Evolutionary conservation across 768 basidiomycete species (phyloP).

Genomic region (Suillus fuscotomentosus): DNA sequence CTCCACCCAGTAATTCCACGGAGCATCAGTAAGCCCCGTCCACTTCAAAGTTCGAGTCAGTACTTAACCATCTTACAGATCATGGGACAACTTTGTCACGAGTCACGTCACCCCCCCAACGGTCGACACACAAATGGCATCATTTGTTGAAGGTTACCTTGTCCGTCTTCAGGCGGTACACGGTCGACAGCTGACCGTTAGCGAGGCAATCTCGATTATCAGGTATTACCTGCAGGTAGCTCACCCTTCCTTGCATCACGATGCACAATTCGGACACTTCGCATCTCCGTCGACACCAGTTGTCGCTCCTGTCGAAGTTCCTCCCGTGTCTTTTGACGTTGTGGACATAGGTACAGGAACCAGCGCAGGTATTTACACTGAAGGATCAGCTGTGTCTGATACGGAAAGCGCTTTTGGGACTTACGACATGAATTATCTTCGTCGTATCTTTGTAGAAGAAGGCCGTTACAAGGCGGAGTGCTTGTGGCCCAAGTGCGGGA

Average conservation of each 20-base stretch:
- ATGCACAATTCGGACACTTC: background rate
- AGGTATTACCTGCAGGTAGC: background rate
- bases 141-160: background rate
- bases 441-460: background rate
- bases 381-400: background rate
- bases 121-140: background rate
- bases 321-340: background rate
- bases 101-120: background rate
- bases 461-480: background rate
- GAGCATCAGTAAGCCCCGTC: background rate
- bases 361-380: background rate
- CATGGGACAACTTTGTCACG: background rate
- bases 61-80: background rate
- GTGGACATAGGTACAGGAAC: background rate
- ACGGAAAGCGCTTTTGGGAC: background rate
- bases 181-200: background rate
- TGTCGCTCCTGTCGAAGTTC: background rate
- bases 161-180: background rate
- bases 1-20: background rate
- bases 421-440: background rate
- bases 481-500: background rate
- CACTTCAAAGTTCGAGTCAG: background rate
- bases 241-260: background rate
- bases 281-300: background rate
- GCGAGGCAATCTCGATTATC: background rate